A percentile compares a stretch with the other conserved stretches of the same genome.
Evolutionary conservation across 192 early-diverging fungal genomes (phyloP).

Genomic region (Backusella luteola): DNA sequence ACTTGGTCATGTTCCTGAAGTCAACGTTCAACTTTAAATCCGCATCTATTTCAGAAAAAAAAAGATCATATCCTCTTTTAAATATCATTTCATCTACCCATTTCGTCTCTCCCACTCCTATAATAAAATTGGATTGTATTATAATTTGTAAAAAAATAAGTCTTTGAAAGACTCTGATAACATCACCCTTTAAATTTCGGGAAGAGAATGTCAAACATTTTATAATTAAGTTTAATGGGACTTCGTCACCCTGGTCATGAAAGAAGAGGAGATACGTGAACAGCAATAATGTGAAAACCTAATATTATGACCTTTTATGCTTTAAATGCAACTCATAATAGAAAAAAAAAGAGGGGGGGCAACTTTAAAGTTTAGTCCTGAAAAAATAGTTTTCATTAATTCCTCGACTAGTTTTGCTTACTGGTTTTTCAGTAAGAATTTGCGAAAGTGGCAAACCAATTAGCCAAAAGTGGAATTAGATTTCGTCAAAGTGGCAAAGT

Average conservation of each 20-base stretch:
- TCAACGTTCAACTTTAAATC: constrained; percentile 16
- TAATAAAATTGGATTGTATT: not conserved
- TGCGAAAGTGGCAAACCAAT: too few relatives aligned
- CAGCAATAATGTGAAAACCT: not conserved
- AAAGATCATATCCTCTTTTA: not conserved
- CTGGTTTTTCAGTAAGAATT: too few relatives aligned
- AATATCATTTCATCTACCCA: not conserved
- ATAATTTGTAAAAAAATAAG: not conserved
- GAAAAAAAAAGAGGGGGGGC: not conserved
- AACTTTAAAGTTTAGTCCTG: not conserved
- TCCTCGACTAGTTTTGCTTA: not conserved
- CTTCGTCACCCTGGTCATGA: not conserved
- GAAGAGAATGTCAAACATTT: not conserved
- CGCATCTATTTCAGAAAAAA: not conserved
- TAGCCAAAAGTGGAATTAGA: too few relatives aligned
- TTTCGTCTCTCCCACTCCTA: not conserved
- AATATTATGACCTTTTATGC: not conserved
- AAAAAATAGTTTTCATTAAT: not conserved
- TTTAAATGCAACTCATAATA: not conserved
- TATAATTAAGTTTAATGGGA: not conserved
- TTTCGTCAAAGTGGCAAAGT: too few relatives aligned
- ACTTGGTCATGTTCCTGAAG: constrained; percentile 42
- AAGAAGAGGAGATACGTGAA: not conserved
- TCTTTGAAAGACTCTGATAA: not conserved
- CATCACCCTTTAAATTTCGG: not conserved